Base-by-base conservation (phyloP, 106 monocot genomes). In the Hemerocallis citrina region DNA sequence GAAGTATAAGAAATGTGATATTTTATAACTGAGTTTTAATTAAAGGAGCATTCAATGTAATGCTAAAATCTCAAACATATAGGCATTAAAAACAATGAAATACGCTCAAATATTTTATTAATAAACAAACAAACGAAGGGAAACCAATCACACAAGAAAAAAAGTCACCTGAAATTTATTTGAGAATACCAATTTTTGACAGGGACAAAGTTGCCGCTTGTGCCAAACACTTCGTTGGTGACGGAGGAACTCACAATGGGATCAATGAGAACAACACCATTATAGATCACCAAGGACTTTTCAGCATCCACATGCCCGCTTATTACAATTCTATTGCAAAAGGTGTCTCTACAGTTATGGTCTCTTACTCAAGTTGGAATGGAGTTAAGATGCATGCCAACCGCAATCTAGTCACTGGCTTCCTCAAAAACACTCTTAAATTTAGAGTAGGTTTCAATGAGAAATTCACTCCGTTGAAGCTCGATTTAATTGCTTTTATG, bases 311-410 rank as follows among this genome's bases (percentile, higher is more conserved):
- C 52, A 77, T 77, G 77, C 71, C 77, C 10, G 59, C 77, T 20
- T 77, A 77, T 37, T 66, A 71, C 34, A 28, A 77, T 22, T 48
- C 77, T 19, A 36, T 77, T 22, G 27, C 52, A 23, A 77, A 61
- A 39, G 77, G 77, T 30, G 77, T 77, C 13, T 59, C 77, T 36
- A 77, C 70, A 13, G 56, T 77, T 41, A 77, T 77, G 77, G 60
- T 77, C 24, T 77, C 77, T 6, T 77, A 77, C 36, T 77, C 77
- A 9, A 77, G 77, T 57, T 77, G 65, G 77, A 77, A 77, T 54
- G 77, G 77, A 1, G 42, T 43, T 11, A 77, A 77, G 32, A 77
- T 77, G 71, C 77, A 77, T 55, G 71, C 66, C 31, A 72, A 77
- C 45, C 43, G 52, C 44, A 40, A 72, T 34, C 21, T 77, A 14